Evolutionary conservation across 164 flowering plant genomes (phyloP).

Genomic region (Aristolochia californica): DNA sequence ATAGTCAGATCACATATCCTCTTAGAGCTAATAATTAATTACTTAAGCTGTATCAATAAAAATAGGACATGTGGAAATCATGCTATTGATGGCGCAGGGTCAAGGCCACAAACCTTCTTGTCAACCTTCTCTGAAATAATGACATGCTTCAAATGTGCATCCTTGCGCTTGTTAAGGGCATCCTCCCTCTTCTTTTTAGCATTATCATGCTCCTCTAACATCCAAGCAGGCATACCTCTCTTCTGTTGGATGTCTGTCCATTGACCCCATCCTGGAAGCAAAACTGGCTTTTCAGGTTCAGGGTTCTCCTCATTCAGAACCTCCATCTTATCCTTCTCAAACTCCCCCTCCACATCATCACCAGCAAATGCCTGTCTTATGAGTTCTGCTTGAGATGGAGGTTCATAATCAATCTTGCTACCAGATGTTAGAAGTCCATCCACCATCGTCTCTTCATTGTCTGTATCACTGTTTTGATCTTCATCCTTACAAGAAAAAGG

Average conservation of each 20-base stretch:
- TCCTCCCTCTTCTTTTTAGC: slow-evolving; percentile 68
- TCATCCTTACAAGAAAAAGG: slow-evolving; percentile 23
- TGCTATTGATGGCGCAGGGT: background rate
- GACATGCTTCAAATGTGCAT: slow-evolving; percentile 70
- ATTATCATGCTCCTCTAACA: slow-evolving; percentile 56
- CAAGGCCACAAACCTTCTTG: slow-evolving; percentile 50
- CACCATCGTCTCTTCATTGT: slow-evolving; percentile 65
- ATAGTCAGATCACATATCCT: background rate
- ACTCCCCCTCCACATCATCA: slow-evolving; percentile 90
- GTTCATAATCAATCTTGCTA: slow-evolving; percentile 39
- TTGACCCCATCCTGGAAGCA: slow-evolving; percentile 96
- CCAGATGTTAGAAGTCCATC: slow-evolving; percentile 71
- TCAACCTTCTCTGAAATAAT: slow-evolving; percentile 77
- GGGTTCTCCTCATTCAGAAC: slow-evolving; percentile 74
- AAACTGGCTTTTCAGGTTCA: slow-evolving; percentile 75
- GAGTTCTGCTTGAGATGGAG: slow-evolving; percentile 84
- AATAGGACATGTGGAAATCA: background rate
- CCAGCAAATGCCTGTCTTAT: slow-evolving; percentile 84
- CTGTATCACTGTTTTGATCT: slow-evolving; percentile 46
- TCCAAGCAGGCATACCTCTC: slow-evolving; percentile 81
- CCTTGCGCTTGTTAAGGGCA: slow-evolving; percentile 63
- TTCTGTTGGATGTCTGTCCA: slow-evolving; percentile 74
- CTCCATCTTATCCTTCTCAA: slow-evolving; percentile 58
- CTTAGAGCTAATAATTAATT: no score
- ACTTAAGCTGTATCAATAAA: background rate